Conservation (phyloP, 1,284 basidiomycete species). For the Tilletia walkeri region DNA sequence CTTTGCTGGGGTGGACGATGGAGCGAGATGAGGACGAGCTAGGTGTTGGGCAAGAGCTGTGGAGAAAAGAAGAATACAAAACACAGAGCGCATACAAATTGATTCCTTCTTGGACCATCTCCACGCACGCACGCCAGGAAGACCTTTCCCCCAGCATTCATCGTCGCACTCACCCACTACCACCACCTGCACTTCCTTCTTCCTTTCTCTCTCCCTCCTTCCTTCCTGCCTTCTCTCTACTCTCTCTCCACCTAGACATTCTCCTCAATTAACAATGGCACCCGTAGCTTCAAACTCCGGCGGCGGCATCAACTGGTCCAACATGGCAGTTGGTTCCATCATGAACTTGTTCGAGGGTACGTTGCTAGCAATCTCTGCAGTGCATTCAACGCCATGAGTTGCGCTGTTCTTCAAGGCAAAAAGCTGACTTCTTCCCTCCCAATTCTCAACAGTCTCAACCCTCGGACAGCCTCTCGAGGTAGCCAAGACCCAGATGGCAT, state of each 20-base stretch:
- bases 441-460: constrained; percentile 73
- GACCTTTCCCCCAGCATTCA: too few relatives aligned
- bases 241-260: neutral
- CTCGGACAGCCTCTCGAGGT: constrained; percentile 98
- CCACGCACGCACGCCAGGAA: too few relatives aligned
- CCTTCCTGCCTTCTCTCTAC: neutral
- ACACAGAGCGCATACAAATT: too few relatives aligned
- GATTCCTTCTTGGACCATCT: too few relatives aligned
- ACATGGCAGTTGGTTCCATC: constrained; percentile 88
- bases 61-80: too few relatives aligned
- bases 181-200: too few relatives aligned
- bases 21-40: too few relatives aligned
- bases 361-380: constrained; percentile 44
- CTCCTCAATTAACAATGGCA: constrained; percentile 57
- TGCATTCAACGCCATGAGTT: constrained; percentile 26
- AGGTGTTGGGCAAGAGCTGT: too few relatives aligned
- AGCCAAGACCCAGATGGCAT: constrained; percentile 72
- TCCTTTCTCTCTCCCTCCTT: neutral
- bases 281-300: constrained; percentile 66
- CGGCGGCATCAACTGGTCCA: constrained; percentile 87
- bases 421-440: neutral
- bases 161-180: too few relatives aligned
- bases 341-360: constrained; percentile 76
- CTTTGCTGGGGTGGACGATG: too few relatives aligned
- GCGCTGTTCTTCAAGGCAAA: constrained; percentile 21